phyloP scores from a whole-genome alignment of 1,139 yeast species.

The Tardiomyces digboiensis region DNA sequence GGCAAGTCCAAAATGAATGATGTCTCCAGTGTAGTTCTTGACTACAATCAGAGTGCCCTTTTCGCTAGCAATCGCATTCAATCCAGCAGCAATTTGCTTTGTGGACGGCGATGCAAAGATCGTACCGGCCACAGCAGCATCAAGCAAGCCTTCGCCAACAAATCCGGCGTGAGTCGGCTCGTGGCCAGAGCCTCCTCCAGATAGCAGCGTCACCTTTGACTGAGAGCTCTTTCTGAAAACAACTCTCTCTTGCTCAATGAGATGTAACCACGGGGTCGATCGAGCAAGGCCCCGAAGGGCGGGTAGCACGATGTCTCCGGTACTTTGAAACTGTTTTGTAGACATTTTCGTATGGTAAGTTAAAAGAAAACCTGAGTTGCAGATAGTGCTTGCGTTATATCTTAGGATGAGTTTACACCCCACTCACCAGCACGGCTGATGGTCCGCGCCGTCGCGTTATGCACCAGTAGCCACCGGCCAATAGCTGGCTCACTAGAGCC shows the following conservation, averaged over 20 bases:
- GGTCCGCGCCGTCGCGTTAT: too few species aligned
- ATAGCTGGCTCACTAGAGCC: too few species aligned
- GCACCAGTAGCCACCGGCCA: too few species aligned
- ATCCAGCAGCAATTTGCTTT: slow-evolving; percentile 69
- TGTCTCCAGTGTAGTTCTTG: slow-evolving; percentile 92
- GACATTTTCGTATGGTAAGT: background rate
- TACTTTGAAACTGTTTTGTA: slow-evolving; percentile 27
- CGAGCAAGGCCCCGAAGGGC: slow-evolving; percentile 59
- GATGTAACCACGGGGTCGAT: slow-evolving; percentile 54
- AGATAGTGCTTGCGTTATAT: too few species aligned
- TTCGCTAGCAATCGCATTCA: slow-evolving; percentile 45
- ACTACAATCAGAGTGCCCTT: slow-evolving; percentile 69
- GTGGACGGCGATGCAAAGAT: slow-evolving; percentile 91
- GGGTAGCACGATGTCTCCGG: slow-evolving; percentile 49
- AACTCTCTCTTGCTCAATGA: slow-evolving; percentile 61
- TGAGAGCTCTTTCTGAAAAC: slow-evolving; percentile 32
- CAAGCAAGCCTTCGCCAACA: slow-evolving; percentile 73
- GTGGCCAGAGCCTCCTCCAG: slow-evolving; percentile 97
- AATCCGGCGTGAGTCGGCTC: slow-evolving; percentile 92
- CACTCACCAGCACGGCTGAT: too few species aligned
- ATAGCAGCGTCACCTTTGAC: slow-evolving; percentile 50
- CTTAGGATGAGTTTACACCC: too few species aligned
- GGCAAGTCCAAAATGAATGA: slow-evolving; percentile 84
- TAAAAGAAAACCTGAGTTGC: too few species aligned
- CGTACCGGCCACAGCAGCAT: slow-evolving; percentile 85